phyloP scores from a whole-genome alignment of 164 flowering plant genomes.

The grape (Vitis vinifera) region ASM3070453v1 NC_081808.1:21855001-21855500 shows the following conservation, averaged over 20 bases:
- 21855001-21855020: background rate
- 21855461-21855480: slow-evolving; percentile 88
- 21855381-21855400: slow-evolving; percentile 89
- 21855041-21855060: background rate
- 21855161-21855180: slow-evolving; percentile 3
- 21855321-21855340: slow-evolving; percentile 82
- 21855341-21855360: slow-evolving; percentile 92
- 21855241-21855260: slow-evolving; percentile 75
- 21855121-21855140: too few species aligned
- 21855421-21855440: slow-evolving; percentile 79
- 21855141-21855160: background rate
- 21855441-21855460: slow-evolving; percentile 87
- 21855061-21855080: background rate
- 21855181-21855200: slow-evolving; percentile 44
- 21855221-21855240: slow-evolving; percentile 62
- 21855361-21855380: slow-evolving; percentile 84
- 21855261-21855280: slow-evolving; percentile 84
- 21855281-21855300: slow-evolving; percentile 92
- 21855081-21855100: background rate
- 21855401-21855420: slow-evolving; percentile 96
- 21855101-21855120: background rate
- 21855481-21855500: slow-evolving; percentile 97
- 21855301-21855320: slow-evolving; percentile 93
- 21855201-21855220: slow-evolving; percentile 60
- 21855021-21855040: background rate